Evolutionary conservation across 352 stramenopile species (phyloP).

Genomic region (Halophytophthora polymorphica): DNA sequence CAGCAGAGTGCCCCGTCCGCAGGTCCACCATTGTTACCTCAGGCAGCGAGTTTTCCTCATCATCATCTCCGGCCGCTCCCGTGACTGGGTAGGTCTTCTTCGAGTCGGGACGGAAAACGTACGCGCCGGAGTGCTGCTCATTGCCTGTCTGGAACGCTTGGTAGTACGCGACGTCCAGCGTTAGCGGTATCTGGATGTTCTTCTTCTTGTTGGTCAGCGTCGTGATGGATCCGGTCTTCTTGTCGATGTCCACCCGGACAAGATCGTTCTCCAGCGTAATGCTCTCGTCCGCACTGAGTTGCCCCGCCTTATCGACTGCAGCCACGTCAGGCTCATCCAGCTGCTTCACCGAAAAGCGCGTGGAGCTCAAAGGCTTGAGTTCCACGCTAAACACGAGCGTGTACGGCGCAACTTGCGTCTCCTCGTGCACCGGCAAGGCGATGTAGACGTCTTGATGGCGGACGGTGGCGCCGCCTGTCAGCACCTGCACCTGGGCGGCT

Average conservation of each 20-base stretch:
- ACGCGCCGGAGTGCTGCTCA: constrained; percentile 92
- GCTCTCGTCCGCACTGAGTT: constrained; percentile 14
- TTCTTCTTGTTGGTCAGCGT: constrained; percentile 73
- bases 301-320: not conserved
- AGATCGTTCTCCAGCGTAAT: constrained; percentile 64
- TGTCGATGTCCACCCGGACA: constrained; percentile 50
- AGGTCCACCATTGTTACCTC: constrained; percentile 46
- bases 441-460: constrained; percentile 46
- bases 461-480: constrained; percentile 36
- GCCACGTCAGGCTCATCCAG: constrained; percentile 5
- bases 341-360: constrained; percentile 55
- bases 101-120: constrained; percentile 93
- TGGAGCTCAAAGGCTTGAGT: constrained; percentile 46
- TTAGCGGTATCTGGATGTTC: constrained; percentile 55
- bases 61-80: constrained; percentile 7
- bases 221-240: constrained; percentile 45
- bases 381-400: constrained; percentile 66
- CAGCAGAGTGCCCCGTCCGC: constrained; percentile 23
- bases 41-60: constrained; percentile 4
- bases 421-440: constrained; percentile 47
- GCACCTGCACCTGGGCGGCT: constrained; percentile 30
- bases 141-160: constrained; percentile 46
- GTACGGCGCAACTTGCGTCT: constrained; percentile 51
- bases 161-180: constrained; percentile 60
- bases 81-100: constrained; percentile 54